Evolutionary conservation across 495 filamentous ascomycete genomes (phyloP).

Genomic region (Aspergillus sclerotiicarbonarius): DNA sequence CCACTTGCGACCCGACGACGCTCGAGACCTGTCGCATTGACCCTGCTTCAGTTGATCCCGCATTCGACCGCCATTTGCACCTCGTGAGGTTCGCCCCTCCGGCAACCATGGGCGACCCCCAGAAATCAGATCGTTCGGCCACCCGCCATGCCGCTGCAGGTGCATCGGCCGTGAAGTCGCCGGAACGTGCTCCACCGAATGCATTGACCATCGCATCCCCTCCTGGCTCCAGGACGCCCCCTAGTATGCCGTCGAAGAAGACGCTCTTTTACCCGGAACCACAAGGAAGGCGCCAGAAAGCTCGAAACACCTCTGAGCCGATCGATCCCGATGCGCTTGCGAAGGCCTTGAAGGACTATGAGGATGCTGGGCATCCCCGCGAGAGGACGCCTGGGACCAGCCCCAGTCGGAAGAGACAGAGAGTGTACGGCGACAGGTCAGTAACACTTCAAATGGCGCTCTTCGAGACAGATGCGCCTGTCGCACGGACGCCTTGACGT

Average conservation of each 20-base stretch:
- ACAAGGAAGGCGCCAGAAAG: slow-evolving; percentile 24
- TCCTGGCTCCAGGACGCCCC: slow-evolving; percentile 46
- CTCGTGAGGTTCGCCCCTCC: slow-evolving; percentile 1
- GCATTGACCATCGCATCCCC: slow-evolving; percentile 38
- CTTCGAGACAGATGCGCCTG: slow-evolving; percentile 9
- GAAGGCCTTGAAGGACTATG: slow-evolving; percentile 62
- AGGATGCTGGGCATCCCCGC: slow-evolving; percentile 57
- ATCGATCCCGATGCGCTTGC: slow-evolving; percentile 61
- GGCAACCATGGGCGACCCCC: slow-evolving; percentile 24
- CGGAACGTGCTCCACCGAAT: slow-evolving; percentile 17
- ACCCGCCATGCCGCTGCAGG: slow-evolving; percentile 15
- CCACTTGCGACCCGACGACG: slow-evolving; percentile 16
- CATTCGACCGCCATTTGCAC: slow-evolving; percentile 21
- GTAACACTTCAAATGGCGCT: slow-evolving; percentile 18
- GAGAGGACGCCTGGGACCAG: slow-evolving; percentile 72
- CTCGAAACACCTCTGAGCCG: slow-evolving; percentile 48
- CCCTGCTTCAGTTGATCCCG: slow-evolving; percentile 10
- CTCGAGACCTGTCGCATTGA: slow-evolving; percentile 24
- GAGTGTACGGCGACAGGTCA: slow-evolving; percentile 80
- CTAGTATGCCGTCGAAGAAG: slow-evolving; percentile 40
- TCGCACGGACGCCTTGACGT: neutral
- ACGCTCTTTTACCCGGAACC: slow-evolving; percentile 41
- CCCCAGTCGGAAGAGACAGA: slow-evolving; percentile 82
- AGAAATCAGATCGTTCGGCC: slow-evolving; percentile 12
- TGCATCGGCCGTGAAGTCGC: slow-evolving; percentile 17